Conservation (phyloP, 2,329 filamentous ascomycete species). For the Aspergillus jensenii region DNA sequence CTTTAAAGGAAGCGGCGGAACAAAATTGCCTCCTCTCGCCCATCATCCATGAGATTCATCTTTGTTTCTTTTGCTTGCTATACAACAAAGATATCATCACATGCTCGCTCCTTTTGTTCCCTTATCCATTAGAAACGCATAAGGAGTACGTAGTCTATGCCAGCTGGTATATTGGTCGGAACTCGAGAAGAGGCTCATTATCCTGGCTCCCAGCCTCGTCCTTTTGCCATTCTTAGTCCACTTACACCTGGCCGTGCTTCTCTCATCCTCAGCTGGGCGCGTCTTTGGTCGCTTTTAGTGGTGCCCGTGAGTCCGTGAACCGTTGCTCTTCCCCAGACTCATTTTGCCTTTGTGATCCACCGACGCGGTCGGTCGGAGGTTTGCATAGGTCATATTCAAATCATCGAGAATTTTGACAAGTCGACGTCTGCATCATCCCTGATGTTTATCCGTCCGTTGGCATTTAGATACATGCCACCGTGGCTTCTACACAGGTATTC, state of each 20-base stretch:
- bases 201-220: slow-evolving; percentile 2
- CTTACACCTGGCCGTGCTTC: background rate
- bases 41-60: too few species aligned
- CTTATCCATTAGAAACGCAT: background rate
- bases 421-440: background rate
- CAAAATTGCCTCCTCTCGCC: slow-evolving; percentile 28
- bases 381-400: slow-evolving; percentile 4
- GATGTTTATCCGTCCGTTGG: background rate
- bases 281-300: background rate
- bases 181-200: background rate
- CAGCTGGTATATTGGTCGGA: too few species aligned
- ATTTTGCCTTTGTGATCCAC: slow-evolving; percentile 19
- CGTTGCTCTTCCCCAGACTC: slow-evolving; percentile 17
- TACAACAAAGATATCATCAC: background rate
- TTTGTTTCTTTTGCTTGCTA: background rate
- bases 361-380: slow-evolving; percentile 1
- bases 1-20: slow-evolving; percentile 36
- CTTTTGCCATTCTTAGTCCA: background rate
- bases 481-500: slow-evolving; percentile 9
- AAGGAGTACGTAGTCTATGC: background rate
- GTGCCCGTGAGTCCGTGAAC: background rate
- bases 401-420: slow-evolving; percentile 2
- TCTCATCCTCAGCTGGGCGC: background rate
- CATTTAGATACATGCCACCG: slow-evolving; percentile 12
- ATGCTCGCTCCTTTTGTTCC: background rate